These are phyloP conservation scores for Ophiocordyceps robertsii DNA, from an alignment of 2,329 filamentous ascomycete genomes.

Conservation along the genomic window DNA sequence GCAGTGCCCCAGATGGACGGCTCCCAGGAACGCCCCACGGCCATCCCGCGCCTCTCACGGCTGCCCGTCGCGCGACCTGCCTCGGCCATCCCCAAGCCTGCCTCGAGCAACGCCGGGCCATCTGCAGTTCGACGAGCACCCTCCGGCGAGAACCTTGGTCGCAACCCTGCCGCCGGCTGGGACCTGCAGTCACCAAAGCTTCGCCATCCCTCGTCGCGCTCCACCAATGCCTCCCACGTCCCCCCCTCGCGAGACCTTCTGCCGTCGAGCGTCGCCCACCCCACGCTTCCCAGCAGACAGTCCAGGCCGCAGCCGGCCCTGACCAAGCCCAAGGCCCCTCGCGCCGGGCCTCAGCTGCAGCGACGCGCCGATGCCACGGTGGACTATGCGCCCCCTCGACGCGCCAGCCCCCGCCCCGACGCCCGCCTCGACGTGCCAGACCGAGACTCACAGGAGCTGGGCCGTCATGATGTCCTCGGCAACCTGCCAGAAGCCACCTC, in stretches of 20 bases:
- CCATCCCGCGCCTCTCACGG: slow-evolving; percentile 23
- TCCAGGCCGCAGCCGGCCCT: slow-evolving; percentile 4
- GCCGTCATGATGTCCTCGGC: slow-evolving; percentile 1
- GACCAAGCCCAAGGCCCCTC: slow-evolving; percentile 3
- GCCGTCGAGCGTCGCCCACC: too few relatives aligned
- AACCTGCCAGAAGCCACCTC: neutral
- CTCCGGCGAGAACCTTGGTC: slow-evolving; percentile 14
- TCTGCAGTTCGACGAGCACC: slow-evolving; percentile 15
- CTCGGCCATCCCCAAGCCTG: slow-evolving; percentile 18
- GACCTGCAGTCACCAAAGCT: slow-evolving; percentile 27
- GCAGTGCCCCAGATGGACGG: slow-evolving; percentile 13
- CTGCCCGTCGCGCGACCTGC: slow-evolving; percentile 20
- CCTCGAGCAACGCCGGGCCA: slow-evolving; percentile 10
- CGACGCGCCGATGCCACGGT: too few relatives aligned
- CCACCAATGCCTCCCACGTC: slow-evolving; percentile 8
- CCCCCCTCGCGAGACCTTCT: too few relatives aligned
- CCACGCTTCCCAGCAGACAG: neutral
- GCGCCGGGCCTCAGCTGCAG: too few relatives aligned
- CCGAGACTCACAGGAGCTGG: too few relatives aligned
- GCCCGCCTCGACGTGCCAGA: too few relatives aligned
- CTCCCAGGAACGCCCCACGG: slow-evolving; percentile 21
- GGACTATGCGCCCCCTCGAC: too few relatives aligned
- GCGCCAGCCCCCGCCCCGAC: too few relatives aligned
- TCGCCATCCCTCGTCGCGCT: slow-evolving; percentile 24
- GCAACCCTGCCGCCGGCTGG: slow-evolving; percentile 6